Conservation (phyloP, 2,329 filamentous ascomycete species). For the Purpureocillium takamizusanense region DNA sequence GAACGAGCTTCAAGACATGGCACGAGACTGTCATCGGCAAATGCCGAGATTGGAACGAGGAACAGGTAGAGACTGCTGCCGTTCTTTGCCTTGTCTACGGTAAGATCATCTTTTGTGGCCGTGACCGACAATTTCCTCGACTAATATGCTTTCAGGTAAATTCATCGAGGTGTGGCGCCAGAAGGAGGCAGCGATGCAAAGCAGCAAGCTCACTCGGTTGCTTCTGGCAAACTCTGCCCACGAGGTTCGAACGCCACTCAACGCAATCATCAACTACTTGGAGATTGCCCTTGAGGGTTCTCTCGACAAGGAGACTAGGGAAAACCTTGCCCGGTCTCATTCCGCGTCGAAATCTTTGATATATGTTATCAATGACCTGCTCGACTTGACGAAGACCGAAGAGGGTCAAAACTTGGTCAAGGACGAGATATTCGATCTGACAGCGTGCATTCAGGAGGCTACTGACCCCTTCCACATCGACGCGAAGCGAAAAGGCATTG, state of each 20-base stretch:
- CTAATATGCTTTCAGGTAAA: constrained; percentile 31
- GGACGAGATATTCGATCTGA: constrained; percentile 70
- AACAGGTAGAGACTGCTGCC: constrained; percentile 81
- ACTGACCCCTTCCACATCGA: constrained; percentile 66
- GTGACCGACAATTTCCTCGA: background rate
- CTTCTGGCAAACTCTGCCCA: constrained; percentile 83
- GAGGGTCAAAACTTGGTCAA: constrained; percentile 72
- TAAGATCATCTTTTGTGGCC: constrained; percentile 24
- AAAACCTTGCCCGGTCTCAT: constrained; percentile 76
- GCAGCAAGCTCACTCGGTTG: constrained; percentile 68
- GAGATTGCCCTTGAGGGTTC: constrained; percentile 81
- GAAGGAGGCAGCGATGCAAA: constrained; percentile 77
- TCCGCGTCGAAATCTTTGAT: constrained; percentile 88
- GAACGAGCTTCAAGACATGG: constrained; percentile 74
- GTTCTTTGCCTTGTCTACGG: constrained; percentile 83
- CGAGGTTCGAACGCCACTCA: constrained; percentile 82
- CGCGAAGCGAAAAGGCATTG: constrained; percentile 64
- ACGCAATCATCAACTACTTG: constrained; percentile 90
- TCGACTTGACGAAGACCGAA: constrained; percentile 83
- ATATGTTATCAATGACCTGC: constrained; percentile 86
- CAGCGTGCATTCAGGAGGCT: constrained; percentile 64
- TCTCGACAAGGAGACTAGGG: constrained; percentile 72
- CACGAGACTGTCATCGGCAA: constrained; percentile 72
- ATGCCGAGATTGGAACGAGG: constrained; percentile 80
- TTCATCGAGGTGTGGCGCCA: constrained; percentile 93